A percentile compares a stretch with the other conserved stretches of the same genome.
Conservation (phyloP, 306 rosid genomes). For the Luffa acutangula region DNA sequence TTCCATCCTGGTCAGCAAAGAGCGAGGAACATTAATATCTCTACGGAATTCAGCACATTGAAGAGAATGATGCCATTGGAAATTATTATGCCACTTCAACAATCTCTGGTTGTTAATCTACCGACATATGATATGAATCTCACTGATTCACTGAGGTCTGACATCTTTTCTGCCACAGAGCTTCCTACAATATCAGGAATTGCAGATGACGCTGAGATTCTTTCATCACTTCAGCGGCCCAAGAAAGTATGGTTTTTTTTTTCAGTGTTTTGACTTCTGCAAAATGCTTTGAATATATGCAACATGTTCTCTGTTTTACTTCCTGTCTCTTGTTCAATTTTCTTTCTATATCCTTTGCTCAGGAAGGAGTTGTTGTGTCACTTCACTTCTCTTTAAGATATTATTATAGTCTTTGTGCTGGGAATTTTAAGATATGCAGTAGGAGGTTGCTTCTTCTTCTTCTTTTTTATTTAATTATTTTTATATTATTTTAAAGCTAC, state of each 20-base stretch:
- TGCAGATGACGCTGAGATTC: slow-evolving; percentile 94
- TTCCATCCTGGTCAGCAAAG: slow-evolving; percentile 84
- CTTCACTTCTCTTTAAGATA: neutral
- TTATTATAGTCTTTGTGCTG: neutral
- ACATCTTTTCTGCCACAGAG: slow-evolving; percentile 69
- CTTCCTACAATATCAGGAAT: slow-evolving; percentile 89
- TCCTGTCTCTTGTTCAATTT: neutral
- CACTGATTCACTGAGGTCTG: slow-evolving; percentile 41
- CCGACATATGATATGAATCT: slow-evolving; percentile 63
- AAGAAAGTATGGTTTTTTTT: slow-evolving; percentile 53
- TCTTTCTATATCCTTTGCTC: neutral
- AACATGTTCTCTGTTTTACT: neutral
- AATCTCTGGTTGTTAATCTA: slow-evolving; percentile 77
- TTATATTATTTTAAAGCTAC: neutral
- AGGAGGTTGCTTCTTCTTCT: neutral
- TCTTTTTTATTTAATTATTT: neutral
- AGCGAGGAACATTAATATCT: slow-evolving; percentile 64
- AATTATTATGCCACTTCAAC: slow-evolving; percentile 87
- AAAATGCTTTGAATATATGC: neutral
- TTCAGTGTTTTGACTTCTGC: slow-evolving; percentile 7
- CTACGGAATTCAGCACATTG: slow-evolving; percentile 81
- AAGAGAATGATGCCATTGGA: slow-evolving; percentile 99
- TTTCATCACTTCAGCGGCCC: slow-evolving; percentile 94
- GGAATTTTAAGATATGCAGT: neutral
- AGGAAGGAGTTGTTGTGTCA: neutral